Evolutionary conservation across 768 basidiomycete species (phyloP), one percentile per base, ranked within the genome.

Genomic region (Boletus tomentosulus): DNA sequence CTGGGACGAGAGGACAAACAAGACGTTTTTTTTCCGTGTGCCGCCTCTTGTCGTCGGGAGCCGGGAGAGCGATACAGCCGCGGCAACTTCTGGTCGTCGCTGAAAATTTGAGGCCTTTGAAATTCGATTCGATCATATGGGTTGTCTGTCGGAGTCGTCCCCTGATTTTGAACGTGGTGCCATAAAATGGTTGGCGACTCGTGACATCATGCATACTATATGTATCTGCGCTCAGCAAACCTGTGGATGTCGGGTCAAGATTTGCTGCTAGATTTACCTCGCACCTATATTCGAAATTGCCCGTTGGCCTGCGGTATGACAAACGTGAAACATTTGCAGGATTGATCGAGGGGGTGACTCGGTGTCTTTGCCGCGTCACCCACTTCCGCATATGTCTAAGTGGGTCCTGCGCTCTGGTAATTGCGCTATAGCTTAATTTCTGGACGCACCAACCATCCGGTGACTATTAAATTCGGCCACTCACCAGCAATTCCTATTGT

Each of bases 311-410:
- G 51, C 25, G 47, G 51, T 49, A 63, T 68, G 68, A 68, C 58
- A 69, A 63, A 65, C 62, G 57, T 76, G 76, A 79, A 76, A 78
- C 77, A 76, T 54, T 49, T 59, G 56, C 64, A 64, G 61, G 44
- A 60, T 49, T 75, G 76, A 78, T 79, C 78, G 75, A 71, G 65
- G 60, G 69, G 25, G 59, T 59, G 57, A 59, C 53, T 60, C 58
- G 59, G 59, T 55, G 45, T 54, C 65, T 66, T 62, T 62, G 61
- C 54, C 58, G 53, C 51, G 44, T 59, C 52, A 43, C 28, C 16
- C 47, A 46, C 39, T 66, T 61, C 74, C 71, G 38, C 27, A 74
- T 74, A 67, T 72, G 74, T 73, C 52, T 33, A 73, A 48, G 58
- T 35, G 47, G 74, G 61, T 57, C 80, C 79, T 57, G 56, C 25